These are phyloP conservation scores for Sporopachydermia lactativora DNA, from an alignment of 805 yeast genomes.

Conservation along the genomic window DNA sequence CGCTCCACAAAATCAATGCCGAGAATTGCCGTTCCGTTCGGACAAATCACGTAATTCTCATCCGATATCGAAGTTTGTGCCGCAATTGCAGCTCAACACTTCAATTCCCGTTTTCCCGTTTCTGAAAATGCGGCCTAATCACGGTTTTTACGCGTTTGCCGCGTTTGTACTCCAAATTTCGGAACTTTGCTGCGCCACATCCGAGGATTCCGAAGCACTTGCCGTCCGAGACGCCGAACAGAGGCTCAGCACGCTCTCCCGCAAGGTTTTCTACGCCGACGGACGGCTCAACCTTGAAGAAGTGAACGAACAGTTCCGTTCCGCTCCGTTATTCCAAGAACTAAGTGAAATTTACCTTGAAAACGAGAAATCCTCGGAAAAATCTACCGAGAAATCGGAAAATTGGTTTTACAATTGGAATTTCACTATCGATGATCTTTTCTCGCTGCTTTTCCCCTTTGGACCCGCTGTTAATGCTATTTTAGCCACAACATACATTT, in stretches of 20 bases:
- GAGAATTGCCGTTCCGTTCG: too few species aligned
- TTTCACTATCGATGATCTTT: not conserved
- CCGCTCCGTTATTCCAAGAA: conserved; percentile 27
- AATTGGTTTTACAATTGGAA: too few species aligned
- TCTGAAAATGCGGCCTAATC: too few species aligned
- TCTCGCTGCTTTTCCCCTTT: conserved; percentile 28
- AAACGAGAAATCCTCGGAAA: not conserved
- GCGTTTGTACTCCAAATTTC: too few species aligned
- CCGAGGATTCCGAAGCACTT: not conserved
- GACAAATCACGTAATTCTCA: too few species aligned
- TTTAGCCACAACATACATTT: conserved; percentile 47
- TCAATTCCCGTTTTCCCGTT: too few species aligned
- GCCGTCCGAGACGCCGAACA: not conserved
- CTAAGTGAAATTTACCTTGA: conserved; percentile 16
- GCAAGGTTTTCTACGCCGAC: conserved; percentile 20
- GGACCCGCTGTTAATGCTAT: conserved; percentile 53
- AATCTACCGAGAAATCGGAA: not conserved
- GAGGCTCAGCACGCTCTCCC: not conserved
- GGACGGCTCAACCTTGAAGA: conserved; percentile 30
- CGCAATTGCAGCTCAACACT: too few species aligned
- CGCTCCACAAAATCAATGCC: too few species aligned
- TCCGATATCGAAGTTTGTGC: too few species aligned
- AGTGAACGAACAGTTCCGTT: conserved; percentile 17
- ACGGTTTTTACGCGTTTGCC: too few species aligned
- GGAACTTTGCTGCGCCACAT: too few species aligned